phyloP scores from a whole-genome alignment of 306 rosid genomes.

The Corylus americana region DNA sequence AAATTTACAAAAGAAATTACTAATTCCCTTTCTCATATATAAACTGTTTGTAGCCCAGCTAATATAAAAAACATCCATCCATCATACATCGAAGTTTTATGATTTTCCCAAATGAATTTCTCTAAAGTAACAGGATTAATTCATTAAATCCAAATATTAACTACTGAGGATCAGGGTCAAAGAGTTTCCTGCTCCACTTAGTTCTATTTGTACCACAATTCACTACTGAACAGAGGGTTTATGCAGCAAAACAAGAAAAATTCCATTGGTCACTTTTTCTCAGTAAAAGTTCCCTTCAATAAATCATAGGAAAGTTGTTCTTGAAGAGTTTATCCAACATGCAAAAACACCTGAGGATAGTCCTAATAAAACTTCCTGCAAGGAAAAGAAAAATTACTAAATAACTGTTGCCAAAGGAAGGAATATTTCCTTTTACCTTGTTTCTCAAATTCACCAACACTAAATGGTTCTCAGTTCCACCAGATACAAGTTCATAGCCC shows the following conservation, averaged over 20 bases:
- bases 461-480: constrained; percentile 94
- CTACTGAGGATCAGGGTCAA: not conserved
- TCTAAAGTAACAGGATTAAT: not conserved
- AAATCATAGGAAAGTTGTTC: constrained; percentile 14
- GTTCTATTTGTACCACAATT: constrained; percentile 3
- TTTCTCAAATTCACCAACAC: constrained; percentile 81
- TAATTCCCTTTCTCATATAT: constrained; percentile 5
- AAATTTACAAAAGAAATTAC: not conserved
- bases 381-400: constrained; percentile 11
- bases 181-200: not conserved
- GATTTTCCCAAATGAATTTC: not conserved
- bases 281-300: constrained; percentile 18
- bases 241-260: not conserved
- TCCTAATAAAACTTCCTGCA: not conserved
- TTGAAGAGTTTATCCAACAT: constrained; percentile 12
- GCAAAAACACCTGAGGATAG: constrained; percentile 18
- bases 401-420: constrained; percentile 25
- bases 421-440: constrained; percentile 55
- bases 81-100: not conserved
- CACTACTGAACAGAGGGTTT: constrained; percentile 17
- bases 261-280: constrained; percentile 11
- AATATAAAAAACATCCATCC: constrained; percentile 17
- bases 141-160: constrained; percentile 9
- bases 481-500: constrained; percentile 92
- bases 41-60: constrained; percentile 3